Percentiles rank a stretch among this genome's conserved stretches.
Evolutionary conservation across 1,284 basidiomycete species (phyloP).

Genomic region (Pseudozyma hubeiensis): DNA sequence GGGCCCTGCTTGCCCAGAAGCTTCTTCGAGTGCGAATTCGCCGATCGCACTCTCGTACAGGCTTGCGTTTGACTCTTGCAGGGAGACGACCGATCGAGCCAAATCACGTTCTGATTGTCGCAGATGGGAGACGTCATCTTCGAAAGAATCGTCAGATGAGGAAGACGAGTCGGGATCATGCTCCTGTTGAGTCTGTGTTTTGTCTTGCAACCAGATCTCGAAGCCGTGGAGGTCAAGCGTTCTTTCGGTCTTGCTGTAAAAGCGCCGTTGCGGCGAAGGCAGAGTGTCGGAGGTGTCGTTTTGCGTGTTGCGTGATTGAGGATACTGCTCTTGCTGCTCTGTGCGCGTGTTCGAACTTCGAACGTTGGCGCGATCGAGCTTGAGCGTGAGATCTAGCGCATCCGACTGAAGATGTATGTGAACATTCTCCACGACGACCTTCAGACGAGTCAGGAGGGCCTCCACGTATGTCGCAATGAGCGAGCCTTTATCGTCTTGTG

Average conservation of each 20-base stretch:
- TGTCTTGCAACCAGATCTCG: constrained; percentile 28
- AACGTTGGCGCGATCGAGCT: constrained; percentile 17
- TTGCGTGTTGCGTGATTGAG: too few relatives aligned
- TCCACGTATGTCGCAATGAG: constrained; percentile 53
- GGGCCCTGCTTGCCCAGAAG: neutral
- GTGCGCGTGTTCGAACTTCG: constrained; percentile 35
- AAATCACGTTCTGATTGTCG: neutral
- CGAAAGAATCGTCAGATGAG: constrained; percentile 26
- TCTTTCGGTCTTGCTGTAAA: constrained; percentile 30
- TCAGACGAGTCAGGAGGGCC: constrained; percentile 50
- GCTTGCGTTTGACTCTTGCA: constrained; percentile 39
- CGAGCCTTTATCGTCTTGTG: constrained; percentile 19
- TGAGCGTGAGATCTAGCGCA: constrained; percentile 25
- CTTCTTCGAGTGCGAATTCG: constrained; percentile 4
- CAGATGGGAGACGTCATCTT: neutral
- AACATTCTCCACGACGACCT: constrained; percentile 34
- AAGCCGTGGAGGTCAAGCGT: constrained; percentile 23
- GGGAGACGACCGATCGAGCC: constrained; percentile 15
- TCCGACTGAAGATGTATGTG: constrained; percentile 27
- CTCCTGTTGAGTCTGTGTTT: neutral
- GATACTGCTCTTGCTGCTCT: constrained; percentile 8
- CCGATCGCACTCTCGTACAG: constrained; percentile 46
- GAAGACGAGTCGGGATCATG: constrained; percentile 13
- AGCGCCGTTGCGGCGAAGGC: neutral
- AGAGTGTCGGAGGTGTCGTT: too few relatives aligned